phyloP scores from a whole-genome alignment of 2,329 filamentous ascomycete genomes.

The Whalleya microplaca region DNA sequence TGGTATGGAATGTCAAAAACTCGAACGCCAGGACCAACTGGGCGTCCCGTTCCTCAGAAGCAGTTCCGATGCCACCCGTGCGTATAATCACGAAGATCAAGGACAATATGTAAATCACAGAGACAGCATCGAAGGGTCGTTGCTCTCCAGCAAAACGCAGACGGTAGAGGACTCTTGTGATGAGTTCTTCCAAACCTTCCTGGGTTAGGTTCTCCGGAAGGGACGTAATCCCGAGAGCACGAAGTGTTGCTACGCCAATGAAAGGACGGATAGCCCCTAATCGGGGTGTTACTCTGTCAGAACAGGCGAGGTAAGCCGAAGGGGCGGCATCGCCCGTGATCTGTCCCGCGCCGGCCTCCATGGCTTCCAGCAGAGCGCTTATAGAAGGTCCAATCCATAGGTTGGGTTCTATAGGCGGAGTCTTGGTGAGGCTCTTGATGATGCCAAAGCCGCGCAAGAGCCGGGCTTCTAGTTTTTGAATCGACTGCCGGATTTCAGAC shows the following conservation, averaged over 20 bases:
- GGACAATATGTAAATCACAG: conserved; percentile 84
- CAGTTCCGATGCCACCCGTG: conserved; percentile 75
- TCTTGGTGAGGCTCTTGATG: conserved; percentile 78
- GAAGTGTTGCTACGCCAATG: conserved; percentile 83
- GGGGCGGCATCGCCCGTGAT: conserved; percentile 81
- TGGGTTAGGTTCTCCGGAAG: conserved; percentile 73
- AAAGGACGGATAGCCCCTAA: conserved; percentile 80
- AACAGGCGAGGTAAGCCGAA: conserved; percentile 77
- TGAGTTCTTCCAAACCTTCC: conserved; percentile 81
- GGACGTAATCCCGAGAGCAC: conserved; percentile 74
- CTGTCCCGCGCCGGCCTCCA: conserved; percentile 79
- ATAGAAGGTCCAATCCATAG: conserved; percentile 88
- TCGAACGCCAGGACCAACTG: conserved; percentile 90
- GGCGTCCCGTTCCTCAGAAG: conserved; percentile 80
- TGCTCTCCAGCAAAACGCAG: conserved; percentile 90
- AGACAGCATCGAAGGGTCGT: conserved; percentile 87
- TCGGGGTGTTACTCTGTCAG: conserved; percentile 73
- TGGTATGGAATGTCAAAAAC: conserved; percentile 85
- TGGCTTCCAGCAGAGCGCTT: conserved; percentile 70
- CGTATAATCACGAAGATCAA: conserved; percentile 78
- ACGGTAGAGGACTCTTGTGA: conserved; percentile 88
- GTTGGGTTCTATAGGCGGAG: conserved; percentile 85
- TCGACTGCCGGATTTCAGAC: conserved; percentile 72
- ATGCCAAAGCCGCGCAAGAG: conserved; percentile 85
- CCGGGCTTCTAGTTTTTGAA: conserved; percentile 70